Percentiles rank a stretch among this genome's conserved stretches.
Conservation (phyloP, 139 green algal genomes). For the Marvania coccoides region DNA sequence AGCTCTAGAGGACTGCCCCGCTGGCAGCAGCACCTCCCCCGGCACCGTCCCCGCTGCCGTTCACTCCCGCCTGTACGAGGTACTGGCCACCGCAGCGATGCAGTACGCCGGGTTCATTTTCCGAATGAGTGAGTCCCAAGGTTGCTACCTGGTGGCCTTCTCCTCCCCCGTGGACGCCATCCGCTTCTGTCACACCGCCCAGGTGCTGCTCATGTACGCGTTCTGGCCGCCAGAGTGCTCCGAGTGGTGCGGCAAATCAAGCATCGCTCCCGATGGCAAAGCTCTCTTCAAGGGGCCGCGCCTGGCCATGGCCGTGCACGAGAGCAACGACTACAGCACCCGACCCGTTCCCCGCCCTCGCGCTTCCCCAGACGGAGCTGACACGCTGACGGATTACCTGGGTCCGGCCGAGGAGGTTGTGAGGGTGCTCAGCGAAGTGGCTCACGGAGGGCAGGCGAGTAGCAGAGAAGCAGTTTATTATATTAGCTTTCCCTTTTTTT, state of each 20-base stretch:
- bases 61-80: constrained; percentile 35
- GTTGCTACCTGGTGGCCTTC: constrained; percentile 48
- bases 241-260: constrained; percentile 34
- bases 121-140: constrained; percentile 24
- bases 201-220: constrained; percentile 43
- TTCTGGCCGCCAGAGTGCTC: constrained; percentile 41
- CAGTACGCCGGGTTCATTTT: constrained; percentile 73
- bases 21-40: background rate
- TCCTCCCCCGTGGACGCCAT: constrained; percentile 49
- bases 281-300: constrained; percentile 57
- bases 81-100: constrained; percentile 54
- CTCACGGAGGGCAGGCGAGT: constrained; percentile 34
- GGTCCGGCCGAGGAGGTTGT: constrained; percentile 43
- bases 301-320: constrained; percentile 61
- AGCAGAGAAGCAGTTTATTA: too few relatives aligned
- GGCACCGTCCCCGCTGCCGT: background rate
- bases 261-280: constrained; percentile 51
- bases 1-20: background rate
- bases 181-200: constrained; percentile 60
- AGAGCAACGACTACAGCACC: constrained; percentile 26
- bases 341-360: background rate
- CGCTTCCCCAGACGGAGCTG: background rate
- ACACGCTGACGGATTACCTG: constrained; percentile 24
- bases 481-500: too few relatives aligned
- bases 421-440: constrained; percentile 28